Conservation (phyloP, 2,329 filamentous ascomycete species). For the Rhytidhysteron rufulum region DNA sequence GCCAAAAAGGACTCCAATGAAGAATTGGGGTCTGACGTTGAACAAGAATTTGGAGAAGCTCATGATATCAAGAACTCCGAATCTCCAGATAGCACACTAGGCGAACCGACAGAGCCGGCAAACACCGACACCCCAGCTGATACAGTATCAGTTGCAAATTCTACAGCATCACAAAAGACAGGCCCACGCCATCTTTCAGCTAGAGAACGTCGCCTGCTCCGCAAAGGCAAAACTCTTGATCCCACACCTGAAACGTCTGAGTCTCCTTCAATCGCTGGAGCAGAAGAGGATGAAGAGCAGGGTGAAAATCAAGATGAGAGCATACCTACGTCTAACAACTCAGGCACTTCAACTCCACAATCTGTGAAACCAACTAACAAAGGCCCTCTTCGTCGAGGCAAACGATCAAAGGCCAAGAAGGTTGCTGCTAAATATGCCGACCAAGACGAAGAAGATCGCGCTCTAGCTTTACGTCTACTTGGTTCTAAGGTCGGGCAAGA, state of each 20-base stretch:
- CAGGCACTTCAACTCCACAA: constrained; percentile 25
- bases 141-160: constrained; percentile 23
- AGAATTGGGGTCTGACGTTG: constrained; percentile 1
- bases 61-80: not conserved
- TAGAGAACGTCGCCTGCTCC: constrained; percentile 33
- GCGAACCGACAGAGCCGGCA: not conserved
- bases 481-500: constrained; percentile 69
- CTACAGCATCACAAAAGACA: constrained; percentile 19
- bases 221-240: constrained; percentile 30
- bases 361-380: constrained; percentile 22
- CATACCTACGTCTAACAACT: constrained; percentile 13
- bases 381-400: constrained; percentile 57
- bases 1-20: not conserved
- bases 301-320: constrained; percentile 14
- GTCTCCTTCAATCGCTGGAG: constrained; percentile 9
- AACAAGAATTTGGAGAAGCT: not conserved
- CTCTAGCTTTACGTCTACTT: constrained; percentile 79
- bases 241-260: constrained; percentile 11
- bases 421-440: constrained; percentile 84
- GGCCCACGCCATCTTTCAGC: constrained; percentile 35
- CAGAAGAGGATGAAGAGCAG: constrained; percentile 25
- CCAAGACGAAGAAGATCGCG: constrained; percentile 91
- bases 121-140: constrained; percentile 14
- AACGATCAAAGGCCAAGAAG: constrained; percentile 80
- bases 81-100: not conserved